A percentile compares a stretch with the other conserved stretches of the same genome.
These are phyloP conservation scores for Apiosordaria backusii DNA, from an alignment of 495 filamentous ascomycete genomes.

Conservation along the genomic window DNA sequence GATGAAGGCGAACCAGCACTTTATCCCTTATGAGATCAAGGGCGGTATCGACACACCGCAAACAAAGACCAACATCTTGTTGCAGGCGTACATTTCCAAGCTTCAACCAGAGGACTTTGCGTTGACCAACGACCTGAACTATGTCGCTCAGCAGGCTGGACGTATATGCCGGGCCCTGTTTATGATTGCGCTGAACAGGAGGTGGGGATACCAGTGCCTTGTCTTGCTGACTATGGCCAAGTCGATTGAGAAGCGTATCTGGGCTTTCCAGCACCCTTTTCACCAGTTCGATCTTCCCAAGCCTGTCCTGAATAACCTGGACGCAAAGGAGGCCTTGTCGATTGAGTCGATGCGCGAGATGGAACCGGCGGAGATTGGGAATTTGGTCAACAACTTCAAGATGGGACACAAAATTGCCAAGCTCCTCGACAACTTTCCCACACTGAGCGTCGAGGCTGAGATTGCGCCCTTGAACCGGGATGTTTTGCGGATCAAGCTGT, in stretches of 20 bases:
- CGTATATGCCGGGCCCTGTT: slow-evolving; percentile 93
- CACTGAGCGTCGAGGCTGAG: slow-evolving; percentile 81
- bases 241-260: slow-evolving; percentile 91
- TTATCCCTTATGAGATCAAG: slow-evolving; percentile 67
- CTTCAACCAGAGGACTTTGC: slow-evolving; percentile 88
- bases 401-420: slow-evolving; percentile 80
- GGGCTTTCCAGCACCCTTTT: slow-evolving; percentile 92
- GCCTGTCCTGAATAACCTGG: slow-evolving; percentile 76
- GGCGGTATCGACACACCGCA: slow-evolving; percentile 74
- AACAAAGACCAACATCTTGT: slow-evolving; percentile 89
- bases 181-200: slow-evolving; percentile 91
- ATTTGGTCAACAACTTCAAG: slow-evolving; percentile 81
- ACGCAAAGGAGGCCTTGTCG: slow-evolving; percentile 66
- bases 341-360: slow-evolving; percentile 87
- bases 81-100: slow-evolving; percentile 93
- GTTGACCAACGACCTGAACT: slow-evolving; percentile 82
- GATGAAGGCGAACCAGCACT: slow-evolving; percentile 57
- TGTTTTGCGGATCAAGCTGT: slow-evolving; percentile 82
- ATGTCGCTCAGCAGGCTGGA: slow-evolving; percentile 92
- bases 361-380: slow-evolving; percentile 85
- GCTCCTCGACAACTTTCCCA: slow-evolving; percentile 87
- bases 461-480: slow-evolving; percentile 95
- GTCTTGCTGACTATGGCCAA: slow-evolving; percentile 87
- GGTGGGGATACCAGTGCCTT: slow-evolving; percentile 92
- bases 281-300: slow-evolving; percentile 90